A percentile compares a stretch with the other conserved stretches of the same genome.
phyloP scores from a whole-genome alignment of 306 rosid species.

The Calophaca sinica region DNA sequence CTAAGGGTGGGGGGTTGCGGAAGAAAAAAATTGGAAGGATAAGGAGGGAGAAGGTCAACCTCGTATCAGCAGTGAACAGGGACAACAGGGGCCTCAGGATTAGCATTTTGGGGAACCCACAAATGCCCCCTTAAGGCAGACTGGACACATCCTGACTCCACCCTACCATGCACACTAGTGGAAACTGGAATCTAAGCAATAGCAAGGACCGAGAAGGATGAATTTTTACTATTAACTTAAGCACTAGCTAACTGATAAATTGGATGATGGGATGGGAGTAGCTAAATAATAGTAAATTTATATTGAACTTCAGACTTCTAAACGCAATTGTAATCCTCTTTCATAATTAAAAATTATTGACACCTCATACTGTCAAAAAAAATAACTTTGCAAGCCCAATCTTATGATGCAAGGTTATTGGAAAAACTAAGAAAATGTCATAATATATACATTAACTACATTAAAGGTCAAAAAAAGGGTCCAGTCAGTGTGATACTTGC shows the following conservation, averaged over 20 bases:
- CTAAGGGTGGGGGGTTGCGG: not conserved
- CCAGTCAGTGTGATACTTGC: not conserved
- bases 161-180: slow-evolving; percentile 38
- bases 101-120: slow-evolving; percentile 39
- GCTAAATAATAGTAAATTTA: slow-evolving; percentile 11
- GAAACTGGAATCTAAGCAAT: slow-evolving; percentile 39
- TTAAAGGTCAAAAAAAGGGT: slow-evolving; percentile 25
- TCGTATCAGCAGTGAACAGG: slow-evolving; percentile 7
- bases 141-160: slow-evolving; percentile 35
- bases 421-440: slow-evolving; percentile 8
- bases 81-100: slow-evolving; percentile 22
- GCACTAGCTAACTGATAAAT: slow-evolving; percentile 26
- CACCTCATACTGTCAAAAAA: slow-evolving; percentile 26
- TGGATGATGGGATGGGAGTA: slow-evolving; percentile 6
- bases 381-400: slow-evolving; percentile 20
- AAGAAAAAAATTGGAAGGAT: slow-evolving; percentile 24
- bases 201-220: slow-evolving; percentile 29
- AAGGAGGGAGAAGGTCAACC: slow-evolving; percentile 34
- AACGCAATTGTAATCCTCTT: slow-evolving; percentile 6
- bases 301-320: slow-evolving; percentile 13
- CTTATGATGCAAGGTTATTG: slow-evolving; percentile 17
- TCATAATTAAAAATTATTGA: not conserved
- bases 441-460: slow-evolving; percentile 23
- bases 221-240: slow-evolving; percentile 9
- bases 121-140: slow-evolving; percentile 38